Base-by-base conservation (phyloP, 371 early-diverging fungal species). In the Actinomortierella ambigua region DNA sequence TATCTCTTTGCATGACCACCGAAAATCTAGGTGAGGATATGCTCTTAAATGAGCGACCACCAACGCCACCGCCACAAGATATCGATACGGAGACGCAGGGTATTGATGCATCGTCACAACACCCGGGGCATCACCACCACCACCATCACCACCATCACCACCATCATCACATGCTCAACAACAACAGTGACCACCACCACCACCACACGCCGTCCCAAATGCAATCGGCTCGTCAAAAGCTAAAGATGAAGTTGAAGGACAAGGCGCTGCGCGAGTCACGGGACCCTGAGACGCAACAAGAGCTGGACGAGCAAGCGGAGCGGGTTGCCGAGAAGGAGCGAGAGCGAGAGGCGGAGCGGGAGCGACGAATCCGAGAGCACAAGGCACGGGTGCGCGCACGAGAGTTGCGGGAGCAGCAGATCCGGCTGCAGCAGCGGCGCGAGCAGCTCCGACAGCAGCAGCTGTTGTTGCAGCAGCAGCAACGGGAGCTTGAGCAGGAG, bases 171-270 rank as follows among this genome's bases (percentile, higher is more conserved):
- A n/a, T n/a, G n/a, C n/a, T n/a, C n/a, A n/a, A n/a, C n/a, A n/a
- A n/a, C n/a, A n/a, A n/a, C n/a, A n/a, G n/a, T n/a, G n/a, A n/a
- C 34, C 60, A 62, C 6, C 63, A 65, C 22, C 29, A 50, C 47
- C n/a, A 34, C 22, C 55, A 59, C 6, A 57, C 59, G 26, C 58
- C 57, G 3, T 9, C 29, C 13, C 53, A 51, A 13, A 54, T 60
- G 0, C 59, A 59, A 43, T 52, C 55, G 18, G 59, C 69, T 0
- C 69, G 69, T 22, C 63, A 69, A 20, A 71, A 65, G 59, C 58
- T 65, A 24, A 65, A 65, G 34, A 50, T 71, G 53, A 71, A 71
- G 34, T 62, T 71, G 46, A 64, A 71, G 39, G 71, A 71, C 56
- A 56, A 65, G 52, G 71, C 71, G 22, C 51, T 71, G 43, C 48